Percentiles rank a stretch among this genome's conserved stretches.
These are phyloP conservation scores for Tetrapisispora iriomotensis DNA, from an alignment of 805 yeast species.

Conservation along the genomic window DNA sequence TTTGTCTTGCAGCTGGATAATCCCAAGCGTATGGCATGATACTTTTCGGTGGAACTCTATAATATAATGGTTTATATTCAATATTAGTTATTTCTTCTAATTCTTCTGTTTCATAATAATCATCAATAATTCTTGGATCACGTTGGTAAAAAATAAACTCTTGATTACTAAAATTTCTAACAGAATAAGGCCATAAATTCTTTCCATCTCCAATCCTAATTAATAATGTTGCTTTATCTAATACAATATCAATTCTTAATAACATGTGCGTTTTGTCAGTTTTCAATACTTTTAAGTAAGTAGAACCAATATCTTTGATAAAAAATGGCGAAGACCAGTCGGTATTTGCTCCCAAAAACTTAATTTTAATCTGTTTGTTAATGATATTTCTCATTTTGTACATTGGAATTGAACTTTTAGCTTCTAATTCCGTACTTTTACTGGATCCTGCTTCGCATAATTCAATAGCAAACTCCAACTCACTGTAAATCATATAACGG, in stretches of 20 bases:
- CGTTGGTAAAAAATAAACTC: constrained; percentile 82
- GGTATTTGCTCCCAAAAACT: constrained; percentile 46
- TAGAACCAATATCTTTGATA: constrained; percentile 75
- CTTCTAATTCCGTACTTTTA: constrained; percentile 35
- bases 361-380: constrained; percentile 51
- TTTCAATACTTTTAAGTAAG: constrained; percentile 59
- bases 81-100: constrained; percentile 39
- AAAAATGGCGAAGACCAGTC: constrained; percentile 85
- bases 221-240: constrained; percentile 78
- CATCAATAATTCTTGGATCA: constrained; percentile 46
- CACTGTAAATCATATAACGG: constrained; percentile 65
- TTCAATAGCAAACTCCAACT: constrained; percentile 44
- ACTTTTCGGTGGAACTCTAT: constrained; percentile 76
- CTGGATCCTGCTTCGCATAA: constrained; percentile 63
- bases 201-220: constrained; percentile 64
- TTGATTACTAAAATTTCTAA: constrained; percentile 79
- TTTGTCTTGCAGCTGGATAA: constrained; percentile 80
- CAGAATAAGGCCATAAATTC: constrained; percentile 84
- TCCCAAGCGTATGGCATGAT: constrained; percentile 99
- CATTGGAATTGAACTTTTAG: constrained; percentile 45
- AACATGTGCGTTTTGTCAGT: constrained; percentile 59
- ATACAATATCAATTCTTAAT: constrained; percentile 57
- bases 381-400: constrained; percentile 46
- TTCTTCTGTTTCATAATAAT: constrained; percentile 38
- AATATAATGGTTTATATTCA: constrained; percentile 67